Base-by-base conservation (phyloP, 2,329 filamentous ascomycete genomes). In the Penicillium paneum region DNA sequence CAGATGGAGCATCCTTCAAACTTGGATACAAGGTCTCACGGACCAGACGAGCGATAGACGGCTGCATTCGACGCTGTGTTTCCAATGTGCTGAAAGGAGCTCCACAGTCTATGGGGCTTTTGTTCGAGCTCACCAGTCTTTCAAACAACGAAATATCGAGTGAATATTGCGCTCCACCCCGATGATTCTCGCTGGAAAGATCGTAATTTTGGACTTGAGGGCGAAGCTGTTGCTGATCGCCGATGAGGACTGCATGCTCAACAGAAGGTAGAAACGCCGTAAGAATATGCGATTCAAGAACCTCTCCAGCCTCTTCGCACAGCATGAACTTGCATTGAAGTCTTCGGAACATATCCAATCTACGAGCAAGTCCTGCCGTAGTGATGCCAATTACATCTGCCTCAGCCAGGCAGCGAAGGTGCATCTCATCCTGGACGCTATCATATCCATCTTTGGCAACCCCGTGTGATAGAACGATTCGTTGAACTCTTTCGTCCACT, bases 41-140 rank as follows among this genome's bases (percentile, higher is more conserved):
- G 8, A 90, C 74, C 0, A 90, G 76, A 1, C 69, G 66, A 0
- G 87, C 79, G 10, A 90, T 85, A 0, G 75, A 76, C 0, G 86
- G 87, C 48, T 81, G 78, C 85, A 90, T 90, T 11, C 86, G 78
- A 12, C 85, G 74, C 64, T 90, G 86, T 0, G 78, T 79, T 11
- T 84, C 73, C 3, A 89, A 72, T 3, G 69, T 73, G 44, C 61
- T 70, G 47, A 71, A 71, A 4, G 77, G 76, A 11, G 78, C 17
- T 49, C 28, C 48, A 55, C 10, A 59, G 43, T 3, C 57, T 58
- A 38, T 54, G 7, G 54, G 46, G 5, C 53, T 56, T 35, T 52
- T 49, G 28, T 57, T 55, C 7, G 64, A 62, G 8, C 67, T 59
- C 6, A 78, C 74, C 0, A 83, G 72, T 28, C 81, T 67, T 66